Evolutionary conservation across 2,329 filamentous ascomycete genomes (phyloP).

Genomic region (Trichoderma endophyticum): DNA sequence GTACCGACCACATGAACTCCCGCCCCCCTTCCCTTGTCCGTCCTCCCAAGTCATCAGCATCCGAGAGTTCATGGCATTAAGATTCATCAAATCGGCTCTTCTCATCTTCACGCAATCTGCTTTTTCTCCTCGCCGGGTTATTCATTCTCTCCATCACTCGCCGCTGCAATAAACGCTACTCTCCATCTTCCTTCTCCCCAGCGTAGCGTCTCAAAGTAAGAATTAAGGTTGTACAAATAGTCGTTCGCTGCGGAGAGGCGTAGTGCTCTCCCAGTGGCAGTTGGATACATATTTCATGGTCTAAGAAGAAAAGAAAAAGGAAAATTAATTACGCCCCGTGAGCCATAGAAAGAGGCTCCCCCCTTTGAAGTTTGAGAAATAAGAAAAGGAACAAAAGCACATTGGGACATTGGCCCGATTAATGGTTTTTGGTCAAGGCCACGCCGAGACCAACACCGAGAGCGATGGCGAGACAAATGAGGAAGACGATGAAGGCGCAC

Average conservation of each 20-base stretch:
- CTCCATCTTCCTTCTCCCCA: neutral
- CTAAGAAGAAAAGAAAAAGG: neutral
- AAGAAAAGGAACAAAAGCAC: neutral
- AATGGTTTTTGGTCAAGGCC: constrained; percentile 32
- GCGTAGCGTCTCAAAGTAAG: constrained; percentile 16
- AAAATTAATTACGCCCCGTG: constrained; percentile 12
- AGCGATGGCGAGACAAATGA: constrained; percentile 56
- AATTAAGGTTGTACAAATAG: constrained; percentile 18
- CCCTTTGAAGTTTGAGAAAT: neutral
- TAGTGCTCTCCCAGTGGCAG: neutral
- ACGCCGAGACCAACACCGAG: constrained; percentile 55
- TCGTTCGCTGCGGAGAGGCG: constrained; percentile 13
- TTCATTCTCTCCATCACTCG: neutral
- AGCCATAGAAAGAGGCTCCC: neutral
- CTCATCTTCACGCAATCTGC: neutral
- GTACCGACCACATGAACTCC: constrained; percentile 10
- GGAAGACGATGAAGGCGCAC: constrained; percentile 60
- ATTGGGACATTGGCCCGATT: neutral
- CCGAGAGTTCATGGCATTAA: constrained; percentile 14
- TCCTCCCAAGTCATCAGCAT: neutral
- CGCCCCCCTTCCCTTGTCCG: neutral
- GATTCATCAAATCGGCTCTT: neutral
- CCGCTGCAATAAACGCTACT: constrained; percentile 12
- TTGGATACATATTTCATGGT: constrained; percentile 15
- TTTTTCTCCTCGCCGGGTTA: neutral